Evolutionary conservation across 306 rosid genomes (phyloP).

Genomic region (Prinsepia uniflora): DNA sequence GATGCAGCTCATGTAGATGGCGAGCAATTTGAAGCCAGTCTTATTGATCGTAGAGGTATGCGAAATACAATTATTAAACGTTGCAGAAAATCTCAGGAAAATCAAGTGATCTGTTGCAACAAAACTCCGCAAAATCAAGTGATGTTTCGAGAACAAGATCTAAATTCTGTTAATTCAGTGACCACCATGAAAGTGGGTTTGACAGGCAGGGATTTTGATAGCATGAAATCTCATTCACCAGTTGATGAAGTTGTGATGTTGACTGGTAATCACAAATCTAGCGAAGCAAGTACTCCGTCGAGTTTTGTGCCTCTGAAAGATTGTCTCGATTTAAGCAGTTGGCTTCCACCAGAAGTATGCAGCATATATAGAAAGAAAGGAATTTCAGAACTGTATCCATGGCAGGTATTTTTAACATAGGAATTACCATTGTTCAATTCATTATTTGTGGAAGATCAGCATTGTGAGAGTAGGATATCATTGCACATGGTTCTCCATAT

Average conservation of each 20-base stretch:
- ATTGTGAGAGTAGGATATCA: slow-evolving; percentile 6
- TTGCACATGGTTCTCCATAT: not conserved
- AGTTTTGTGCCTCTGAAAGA: slow-evolving; percentile 46
- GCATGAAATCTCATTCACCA: slow-evolving; percentile 41
- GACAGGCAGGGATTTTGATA: slow-evolving; percentile 31
- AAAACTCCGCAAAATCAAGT: slow-evolving; percentile 34
- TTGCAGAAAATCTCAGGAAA: slow-evolving; percentile 27
- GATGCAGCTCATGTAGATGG: slow-evolving; percentile 31
- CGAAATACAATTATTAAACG: slow-evolving; percentile 11
- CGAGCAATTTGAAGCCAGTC: slow-evolving; percentile 34
- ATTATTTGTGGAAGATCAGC: not conserved
- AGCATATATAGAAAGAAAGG: slow-evolving; percentile 72
- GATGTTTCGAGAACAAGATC: slow-evolving; percentile 33
- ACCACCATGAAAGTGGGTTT: slow-evolving; percentile 24
- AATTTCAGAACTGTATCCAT: slow-evolving; percentile 70
- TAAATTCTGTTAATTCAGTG: slow-evolving; percentile 26
- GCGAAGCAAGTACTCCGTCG: slow-evolving; percentile 62
- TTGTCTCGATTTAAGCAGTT: slow-evolving; percentile 53
- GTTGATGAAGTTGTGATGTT: slow-evolving; percentile 28
- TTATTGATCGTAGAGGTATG: slow-evolving; percentile 10
- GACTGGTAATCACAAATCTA: slow-evolving; percentile 35
- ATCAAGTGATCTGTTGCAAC: slow-evolving; percentile 22
- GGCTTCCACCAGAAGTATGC: slow-evolving; percentile 92
- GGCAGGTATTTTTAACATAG: slow-evolving; percentile 69
- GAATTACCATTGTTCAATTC: not conserved